These are phyloP conservation scores for Amanita subjunquillea DNA, from an alignment of 768 basidiomycete species.

Conservation along the genomic window DNA sequence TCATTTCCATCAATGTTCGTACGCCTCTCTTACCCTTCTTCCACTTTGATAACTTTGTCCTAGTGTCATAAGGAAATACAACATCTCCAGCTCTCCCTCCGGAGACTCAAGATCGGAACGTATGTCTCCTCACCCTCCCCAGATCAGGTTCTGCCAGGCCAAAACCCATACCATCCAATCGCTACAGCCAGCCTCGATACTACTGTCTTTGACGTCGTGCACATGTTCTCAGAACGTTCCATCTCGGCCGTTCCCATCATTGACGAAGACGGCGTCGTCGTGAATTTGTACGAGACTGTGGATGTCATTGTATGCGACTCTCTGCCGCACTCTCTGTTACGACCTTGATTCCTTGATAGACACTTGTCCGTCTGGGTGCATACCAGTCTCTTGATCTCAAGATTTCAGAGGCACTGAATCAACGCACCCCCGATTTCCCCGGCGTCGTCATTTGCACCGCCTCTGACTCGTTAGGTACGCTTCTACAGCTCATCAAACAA, in stretches of 20 bases:
- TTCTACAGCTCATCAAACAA: slow-evolving; percentile 87
- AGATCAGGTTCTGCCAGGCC: slow-evolving; percentile 34
- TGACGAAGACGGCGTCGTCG: slow-evolving; percentile 83
- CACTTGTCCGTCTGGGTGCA: slow-evolving; percentile 85
- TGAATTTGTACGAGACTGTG: slow-evolving; percentile 97
- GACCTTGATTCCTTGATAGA: slow-evolving; percentile 36
- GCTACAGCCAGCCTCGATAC: slow-evolving; percentile 87
- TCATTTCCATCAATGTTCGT: slow-evolving; percentile 92
- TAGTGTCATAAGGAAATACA: slow-evolving; percentile 84
- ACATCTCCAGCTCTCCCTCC: slow-evolving; percentile 69
- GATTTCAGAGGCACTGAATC: slow-evolving; percentile 83
- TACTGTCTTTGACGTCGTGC: slow-evolving; percentile 95
- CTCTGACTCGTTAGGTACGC: slow-evolving; percentile 81
- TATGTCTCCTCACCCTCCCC: slow-evolving; percentile 57
- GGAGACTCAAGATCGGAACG: slow-evolving; percentile 86
- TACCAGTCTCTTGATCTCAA: slow-evolving; percentile 96
- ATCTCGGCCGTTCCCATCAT: slow-evolving; percentile 97
- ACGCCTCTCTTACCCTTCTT: not conserved
- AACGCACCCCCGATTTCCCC: slow-evolving; percentile 90
- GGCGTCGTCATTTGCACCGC: slow-evolving; percentile 96
- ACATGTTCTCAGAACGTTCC: slow-evolving; percentile 93
- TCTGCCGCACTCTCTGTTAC: not conserved
- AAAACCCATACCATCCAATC: slow-evolving; percentile 80
- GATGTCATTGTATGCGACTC: slow-evolving; percentile 83
- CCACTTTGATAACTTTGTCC: slow-evolving; percentile 4